Evolutionary conservation across 2,329 filamentous ascomycete genomes (phyloP), one percentile per base, ranked within the genome.

Genomic region (Fusarium pseudonygamai): DNA sequence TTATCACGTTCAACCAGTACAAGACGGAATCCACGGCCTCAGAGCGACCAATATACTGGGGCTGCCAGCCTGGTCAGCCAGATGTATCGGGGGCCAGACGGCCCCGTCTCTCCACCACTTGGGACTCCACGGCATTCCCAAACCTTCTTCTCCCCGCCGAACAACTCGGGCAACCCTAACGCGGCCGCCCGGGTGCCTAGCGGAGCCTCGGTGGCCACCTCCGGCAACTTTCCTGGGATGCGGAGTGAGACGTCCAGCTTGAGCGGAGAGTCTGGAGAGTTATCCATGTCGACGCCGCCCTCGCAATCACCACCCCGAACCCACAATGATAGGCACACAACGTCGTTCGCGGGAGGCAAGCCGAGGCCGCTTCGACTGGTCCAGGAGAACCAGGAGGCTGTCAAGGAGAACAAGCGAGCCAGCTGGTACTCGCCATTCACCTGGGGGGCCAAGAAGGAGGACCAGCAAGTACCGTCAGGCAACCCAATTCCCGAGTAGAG

Each of bases 301-400:
- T 86, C 82, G 56, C 83, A 91, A 83, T 89, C 89, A 34, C 90
- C 90, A 22, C 85, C 89, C 16, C 80, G 81, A 52, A 81, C 82
- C 34, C 83, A 86, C 69, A 82, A 82, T 67, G 87, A 91, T 78
- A 89, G 89, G 80, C 84, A 85, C 67, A 89, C 87, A 42, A 90
- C 87, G 30, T 78, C 77, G 4, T 89, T 89, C 71, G 83, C 89
- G 63, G 89, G 88, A 8, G 90, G 90, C 49, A 96, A 96, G 82
- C 91, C 97, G 66, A 89, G 95, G 40, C 96, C 96, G 12, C 85
- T 99, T 73, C 89, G 96, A 22, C 87, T 99, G 36, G 95, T 98
- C 52, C 93, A 96, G 82, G 94, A 97, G 83, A 92, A 92, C 74
- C 81, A 83, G 28, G 88, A 89, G 57, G 79, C 79, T 6, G 82